These are phyloP conservation scores for Cryphonectria radicalis DNA, from an alignment of 2,329 filamentous ascomycete species.

Conservation along the genomic window DNA sequence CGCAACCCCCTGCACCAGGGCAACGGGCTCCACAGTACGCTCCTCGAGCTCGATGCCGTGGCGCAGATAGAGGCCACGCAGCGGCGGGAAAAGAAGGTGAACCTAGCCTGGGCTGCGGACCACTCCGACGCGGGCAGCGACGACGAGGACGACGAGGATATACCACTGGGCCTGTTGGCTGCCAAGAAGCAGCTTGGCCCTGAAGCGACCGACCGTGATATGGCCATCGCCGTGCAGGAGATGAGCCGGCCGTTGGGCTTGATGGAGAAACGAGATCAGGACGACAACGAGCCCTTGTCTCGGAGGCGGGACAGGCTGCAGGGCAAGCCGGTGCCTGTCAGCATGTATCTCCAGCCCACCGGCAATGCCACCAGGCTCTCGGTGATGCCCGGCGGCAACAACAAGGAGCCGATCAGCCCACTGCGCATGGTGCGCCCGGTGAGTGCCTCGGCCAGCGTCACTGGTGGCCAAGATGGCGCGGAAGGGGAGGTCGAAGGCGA, in stretches of 20 bases:
- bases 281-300: constrained; percentile 91
- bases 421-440: neutral
- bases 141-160: constrained; percentile 75
- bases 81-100: constrained; percentile 75
- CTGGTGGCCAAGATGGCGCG: constrained; percentile 39
- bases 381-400: constrained; percentile 18
- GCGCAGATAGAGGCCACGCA: constrained; percentile 81
- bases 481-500: constrained; percentile 63
- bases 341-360: constrained; percentile 34
- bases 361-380: constrained; percentile 26
- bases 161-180: constrained; percentile 83
- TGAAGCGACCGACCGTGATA: constrained; percentile 39
- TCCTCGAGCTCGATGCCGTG: constrained; percentile 88
- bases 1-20: constrained; percentile 64
- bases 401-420: constrained; percentile 26
- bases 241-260: constrained; percentile 71
- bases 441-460: constrained; percentile 29
- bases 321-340: constrained; percentile 54
- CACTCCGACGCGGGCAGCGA: constrained; percentile 52
- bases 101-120: constrained; percentile 76
- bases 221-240: constrained; percentile 55
- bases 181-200: constrained; percentile 61
- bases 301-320: constrained; percentile 75
- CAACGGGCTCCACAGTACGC: constrained; percentile 85
- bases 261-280: constrained; percentile 80